phyloP scores from a whole-genome alignment of 2,329 filamentous ascomycete species.

The Teratosphaeria pseudoeucalypti region DNA sequence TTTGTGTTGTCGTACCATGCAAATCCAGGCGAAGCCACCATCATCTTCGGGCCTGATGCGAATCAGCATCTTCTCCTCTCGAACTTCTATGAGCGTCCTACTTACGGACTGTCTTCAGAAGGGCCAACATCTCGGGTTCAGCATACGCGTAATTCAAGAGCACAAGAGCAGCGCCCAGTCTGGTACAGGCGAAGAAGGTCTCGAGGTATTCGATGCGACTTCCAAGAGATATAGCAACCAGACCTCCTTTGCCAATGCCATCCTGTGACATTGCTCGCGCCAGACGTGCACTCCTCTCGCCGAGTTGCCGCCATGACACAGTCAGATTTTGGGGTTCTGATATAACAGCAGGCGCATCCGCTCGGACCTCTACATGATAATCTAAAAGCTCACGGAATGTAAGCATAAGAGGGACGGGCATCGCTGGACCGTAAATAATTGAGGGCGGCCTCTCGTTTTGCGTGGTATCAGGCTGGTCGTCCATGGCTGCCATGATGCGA shows the following conservation, averaged over 20 bases:
- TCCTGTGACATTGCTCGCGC: slow-evolving; percentile 19
- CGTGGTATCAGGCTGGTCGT: not conserved
- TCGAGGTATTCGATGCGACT: slow-evolving; percentile 23
- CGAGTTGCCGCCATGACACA: slow-evolving; percentile 14
- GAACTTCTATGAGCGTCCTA: not conserved
- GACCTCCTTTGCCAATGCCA: slow-evolving; percentile 18
- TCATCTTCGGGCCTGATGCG: slow-evolving; percentile 50
- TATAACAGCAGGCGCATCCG: slow-evolving; percentile 17
- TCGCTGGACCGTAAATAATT: slow-evolving; percentile 19
- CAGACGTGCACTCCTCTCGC: slow-evolving; percentile 16
- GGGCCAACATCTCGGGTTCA: slow-evolving; percentile 56
- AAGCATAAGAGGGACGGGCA: slow-evolving; percentile 19
- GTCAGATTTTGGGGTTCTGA: slow-evolving; percentile 16
- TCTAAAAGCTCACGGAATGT: slow-evolving; percentile 20
- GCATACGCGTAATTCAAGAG: slow-evolving; percentile 70
- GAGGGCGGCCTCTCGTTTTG: slow-evolving; percentile 13
- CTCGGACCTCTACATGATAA: slow-evolving; percentile 18
- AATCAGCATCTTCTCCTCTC: not conserved
- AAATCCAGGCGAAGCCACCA: slow-evolving; percentile 57
- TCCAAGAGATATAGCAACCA: slow-evolving; percentile 21
- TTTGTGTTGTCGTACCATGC: slow-evolving; percentile 49
- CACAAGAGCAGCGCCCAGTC: slow-evolving; percentile 39
- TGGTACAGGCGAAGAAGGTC: slow-evolving; percentile 25
- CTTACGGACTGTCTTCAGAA: slow-evolving; percentile 54
- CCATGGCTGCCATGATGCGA: too few relatives aligned